phyloP scores from a whole-genome alignment of 257 asterid genomes.

The Solanum corneliomulleri region DNA sequence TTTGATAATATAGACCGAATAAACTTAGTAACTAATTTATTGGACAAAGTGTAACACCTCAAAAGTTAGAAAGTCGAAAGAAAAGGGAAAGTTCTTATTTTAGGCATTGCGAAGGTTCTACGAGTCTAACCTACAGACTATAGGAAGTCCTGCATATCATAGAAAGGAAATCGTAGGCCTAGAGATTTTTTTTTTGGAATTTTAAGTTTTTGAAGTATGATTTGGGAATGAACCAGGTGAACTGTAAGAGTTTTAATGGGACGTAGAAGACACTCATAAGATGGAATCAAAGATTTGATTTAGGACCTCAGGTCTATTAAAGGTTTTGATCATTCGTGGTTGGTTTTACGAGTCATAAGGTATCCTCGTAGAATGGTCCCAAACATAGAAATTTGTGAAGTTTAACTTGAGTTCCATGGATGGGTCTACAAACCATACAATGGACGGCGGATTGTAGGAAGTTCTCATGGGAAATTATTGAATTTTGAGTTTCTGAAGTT shows the following conservation, averaged over 20 bases:
- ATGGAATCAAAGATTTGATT: not conserved
- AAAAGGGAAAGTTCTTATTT: too few relatives aligned
- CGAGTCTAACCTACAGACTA: not conserved
- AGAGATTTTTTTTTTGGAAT: not conserved
- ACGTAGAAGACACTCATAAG: not conserved
- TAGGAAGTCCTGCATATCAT: not conserved
- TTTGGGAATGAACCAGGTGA: not conserved
- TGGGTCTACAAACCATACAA: not conserved
- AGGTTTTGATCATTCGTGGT: not conserved
- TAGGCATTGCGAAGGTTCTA: not conserved
- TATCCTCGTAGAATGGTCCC: not conserved
- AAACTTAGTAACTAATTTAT: too few relatives aligned
- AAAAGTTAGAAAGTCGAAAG: not conserved
- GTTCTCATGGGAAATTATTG: not conserved
- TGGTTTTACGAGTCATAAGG: not conserved
- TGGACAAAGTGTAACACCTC: not conserved
- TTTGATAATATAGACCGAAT: not conserved
- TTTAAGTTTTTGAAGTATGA: not conserved
- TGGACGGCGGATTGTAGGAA: not conserved
- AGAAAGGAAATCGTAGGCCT: not conserved
- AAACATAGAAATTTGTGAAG: too few relatives aligned
- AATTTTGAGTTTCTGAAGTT: not conserved
- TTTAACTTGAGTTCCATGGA: not conserved
- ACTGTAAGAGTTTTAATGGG: not conserved
- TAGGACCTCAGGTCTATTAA: not conserved